Evolutionary conservation across 495 filamentous ascomycete genomes (phyloP), one percentile per base, ranked within the genome.

Genomic region (Annulohypoxylon bovei): DNA sequence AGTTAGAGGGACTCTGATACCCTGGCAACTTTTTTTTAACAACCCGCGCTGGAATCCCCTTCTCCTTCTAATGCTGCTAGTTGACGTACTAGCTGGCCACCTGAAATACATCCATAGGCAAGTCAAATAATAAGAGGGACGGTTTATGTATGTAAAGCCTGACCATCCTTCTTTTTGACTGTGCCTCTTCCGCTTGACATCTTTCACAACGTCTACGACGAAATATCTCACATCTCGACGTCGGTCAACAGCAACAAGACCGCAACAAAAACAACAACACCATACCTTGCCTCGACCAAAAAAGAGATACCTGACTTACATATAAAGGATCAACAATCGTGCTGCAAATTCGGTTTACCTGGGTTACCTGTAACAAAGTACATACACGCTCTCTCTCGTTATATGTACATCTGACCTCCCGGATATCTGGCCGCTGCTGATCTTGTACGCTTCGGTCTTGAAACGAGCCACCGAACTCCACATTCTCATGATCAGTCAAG

Each of bases 361-460:
- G 53, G 59, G 62, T 50, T 47, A 14, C 49, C 65, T 65, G 65
- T 68, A 65, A 68, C 60, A 56, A 56, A 65, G 59, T 65, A 72
- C 50, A 60, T 37, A 67, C 18, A 54, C 4, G 4, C 47, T 64
- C 60, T 11, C 27, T 57, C 54, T 46, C 68, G n/a, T 63, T 68
- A 63, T 68, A 65, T 72, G 70, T 72, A 72, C 65, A 68, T 73
- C 72, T 71, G 66, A 78, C 58, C 75, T 80, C 66, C 78, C 77
- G 74, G 78, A 81, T 74, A 78, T 77, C 71, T 76, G 73, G 74
- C 68, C 72, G 76, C 72, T 68, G 73, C 74, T 77, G 73, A 76
- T 78, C 32, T 77, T 82, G 33, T 76, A 77, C 75, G 54, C 70
- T 77, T 77, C 75, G 69, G 75, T 75, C 75, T 75, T 77, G 75